A percentile compares a stretch with the other conserved stretches of the same genome.
These are phyloP conservation scores for Kazachstania psychrophila DNA, from an alignment of 805 yeast species.

Conservation along the genomic window DNA sequence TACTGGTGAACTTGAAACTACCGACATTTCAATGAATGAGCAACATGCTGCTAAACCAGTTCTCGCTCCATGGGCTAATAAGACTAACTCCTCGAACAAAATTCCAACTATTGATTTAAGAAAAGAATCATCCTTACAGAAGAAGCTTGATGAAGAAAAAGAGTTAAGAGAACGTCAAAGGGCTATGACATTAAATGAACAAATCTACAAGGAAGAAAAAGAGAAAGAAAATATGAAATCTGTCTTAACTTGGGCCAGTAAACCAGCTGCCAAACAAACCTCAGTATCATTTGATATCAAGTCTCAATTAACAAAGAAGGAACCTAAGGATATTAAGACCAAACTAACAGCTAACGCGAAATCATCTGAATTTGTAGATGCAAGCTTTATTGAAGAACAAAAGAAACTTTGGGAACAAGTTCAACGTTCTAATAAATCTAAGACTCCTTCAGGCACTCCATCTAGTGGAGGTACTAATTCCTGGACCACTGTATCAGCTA, in stretches of 20 bases:
- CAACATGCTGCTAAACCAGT: neutral
- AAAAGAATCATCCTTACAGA: conserved; percentile 1
- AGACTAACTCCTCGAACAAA: conserved; percentile 9
- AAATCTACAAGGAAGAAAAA: conserved; percentile 15
- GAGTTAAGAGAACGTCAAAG: conserved; percentile 10
- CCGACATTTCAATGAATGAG: conserved; percentile 7
- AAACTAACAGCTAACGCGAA: neutral
- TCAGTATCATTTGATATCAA: conserved; percentile 15
- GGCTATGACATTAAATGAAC: conserved; percentile 16
- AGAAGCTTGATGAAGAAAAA: conserved; percentile 11
- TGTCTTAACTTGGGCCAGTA: conserved; percentile 26
- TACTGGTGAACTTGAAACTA: conserved; percentile 3
- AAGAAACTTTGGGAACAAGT: conserved; percentile 37
- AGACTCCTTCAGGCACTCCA: conserved; percentile 42
- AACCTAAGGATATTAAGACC: too few relatives aligned
- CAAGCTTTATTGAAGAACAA: conserved; percentile 27
- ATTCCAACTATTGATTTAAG: conserved; percentile 17
- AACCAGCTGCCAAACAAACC: conserved; percentile 9
- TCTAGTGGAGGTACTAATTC: conserved; percentile 8
- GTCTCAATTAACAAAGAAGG: conserved; percentile 8
- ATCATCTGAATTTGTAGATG: conserved; percentile 16
- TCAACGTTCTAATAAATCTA: conserved; percentile 64
- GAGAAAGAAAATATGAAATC: conserved; percentile 16
- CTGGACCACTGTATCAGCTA: conserved; percentile 28
- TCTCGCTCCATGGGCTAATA: conserved; percentile 26